Evolutionary conservation across 805 yeast genomes (phyloP), one percentile per base, ranked within the genome.

Genomic region (Saccharomycopsis oosterbeekiorum): DNA sequence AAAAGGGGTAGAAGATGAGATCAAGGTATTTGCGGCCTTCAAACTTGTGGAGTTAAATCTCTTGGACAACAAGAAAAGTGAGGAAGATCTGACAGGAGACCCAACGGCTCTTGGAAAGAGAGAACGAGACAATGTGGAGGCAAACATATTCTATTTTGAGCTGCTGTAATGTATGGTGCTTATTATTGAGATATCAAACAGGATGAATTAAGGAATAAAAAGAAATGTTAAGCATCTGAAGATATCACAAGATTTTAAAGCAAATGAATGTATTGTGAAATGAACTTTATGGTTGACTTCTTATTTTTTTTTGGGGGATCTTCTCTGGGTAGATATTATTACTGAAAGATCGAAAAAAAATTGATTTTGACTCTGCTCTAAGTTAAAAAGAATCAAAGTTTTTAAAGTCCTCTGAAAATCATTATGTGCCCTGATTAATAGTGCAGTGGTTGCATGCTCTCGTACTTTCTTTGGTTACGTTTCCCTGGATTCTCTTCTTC

Each of bases 21-120:
- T 64, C 37, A 64, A 58, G 9, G 55, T 15, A 42, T 64, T 64
- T 4, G 53, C 56, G 17, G 51, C 51, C 5, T 34, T n/a, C 26
- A 56, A 60, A 14, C 55, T 39, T 19, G 60, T 39, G 24, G 60
- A 58, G 53, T 64, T 64, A 58, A 64, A 62, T 60, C 66, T 63
- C 29, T 59, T 61, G 15, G 60, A 4, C 21, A 58, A 14, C 12
- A 14, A 17, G 19, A 37, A 37, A 24, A 40, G 36, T 54, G 37
- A 2, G 34, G 55, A 17, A 4, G 17, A 26, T 42, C 42, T 21
- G 17, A 15, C 17, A 14, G 59, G 34, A 37, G 55, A 34, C 12
- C 34, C 39, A 4, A 51, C 37, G 12, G 50, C 47, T 17, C 39
- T 40, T 57, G 60, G 54, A 15, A 59, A 56, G 29, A 42, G 29